Evolutionary conservation across 306 rosid genomes (phyloP).

Genomic region (Alnus glutinosa): DNA sequence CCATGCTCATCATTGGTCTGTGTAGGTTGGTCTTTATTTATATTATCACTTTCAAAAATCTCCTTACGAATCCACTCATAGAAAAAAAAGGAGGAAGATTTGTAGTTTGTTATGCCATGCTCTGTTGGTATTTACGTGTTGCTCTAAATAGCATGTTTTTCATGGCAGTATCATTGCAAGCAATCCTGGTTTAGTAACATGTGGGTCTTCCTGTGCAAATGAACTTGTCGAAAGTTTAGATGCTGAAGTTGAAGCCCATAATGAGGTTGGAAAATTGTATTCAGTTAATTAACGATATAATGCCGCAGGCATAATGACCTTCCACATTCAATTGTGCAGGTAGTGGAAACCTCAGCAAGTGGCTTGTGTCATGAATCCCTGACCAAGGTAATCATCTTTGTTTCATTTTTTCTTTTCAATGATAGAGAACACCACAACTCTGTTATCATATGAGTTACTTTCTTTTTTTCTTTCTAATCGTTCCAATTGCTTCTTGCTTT

Average conservation of each 20-base stretch:
- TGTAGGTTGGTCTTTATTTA: constrained; percentile 35
- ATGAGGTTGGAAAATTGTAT: constrained; percentile 30
- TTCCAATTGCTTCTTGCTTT: constrained; percentile 8
- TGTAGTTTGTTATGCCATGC: not conserved
- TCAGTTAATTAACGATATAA: not conserved
- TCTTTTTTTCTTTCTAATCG: not conserved
- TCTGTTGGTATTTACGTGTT: not conserved
- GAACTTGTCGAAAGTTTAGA: constrained; percentile 2
- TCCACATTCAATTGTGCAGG: constrained; percentile 17
- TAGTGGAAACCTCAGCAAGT: constrained; percentile 18
- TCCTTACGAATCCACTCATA: not conserved
- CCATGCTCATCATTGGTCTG: constrained; percentile 40
- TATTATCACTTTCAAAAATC: not conserved
- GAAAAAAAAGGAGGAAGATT: not conserved
- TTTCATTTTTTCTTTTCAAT: not conserved
- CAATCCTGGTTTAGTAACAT: constrained; percentile 44
- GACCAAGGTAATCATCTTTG: constrained; percentile 1
- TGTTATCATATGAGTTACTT: not conserved
- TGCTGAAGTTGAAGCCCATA: constrained; percentile 14
- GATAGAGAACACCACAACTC: not conserved
- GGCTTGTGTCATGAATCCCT: constrained; percentile 9
- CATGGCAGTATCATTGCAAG: constrained; percentile 42
- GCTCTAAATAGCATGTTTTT: not conserved
- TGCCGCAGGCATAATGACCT: not conserved
- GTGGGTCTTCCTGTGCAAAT: constrained; percentile 19